Conservation (phyloP, 257 asterid genomes). For the Gardenia jasminoides region DNA sequence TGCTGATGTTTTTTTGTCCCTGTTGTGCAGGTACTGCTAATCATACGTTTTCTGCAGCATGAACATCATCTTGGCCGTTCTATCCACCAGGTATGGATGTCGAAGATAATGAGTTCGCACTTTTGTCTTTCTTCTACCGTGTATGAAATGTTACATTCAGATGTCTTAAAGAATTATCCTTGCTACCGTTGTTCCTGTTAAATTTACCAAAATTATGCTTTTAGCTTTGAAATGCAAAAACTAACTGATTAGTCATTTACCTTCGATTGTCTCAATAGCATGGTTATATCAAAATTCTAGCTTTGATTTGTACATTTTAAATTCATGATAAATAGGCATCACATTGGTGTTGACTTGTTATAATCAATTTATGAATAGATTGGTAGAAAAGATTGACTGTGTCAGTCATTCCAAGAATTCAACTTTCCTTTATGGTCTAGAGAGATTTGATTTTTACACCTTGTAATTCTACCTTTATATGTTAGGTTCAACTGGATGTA, state of each 20-base stretch:
- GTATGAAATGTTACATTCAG: slow-evolving; percentile 9
- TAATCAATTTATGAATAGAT: no score
- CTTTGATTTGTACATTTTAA: not conserved
- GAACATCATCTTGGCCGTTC: slow-evolving; percentile 95
- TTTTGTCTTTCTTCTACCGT: slow-evolving; percentile 13
- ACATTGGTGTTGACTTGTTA: no score
- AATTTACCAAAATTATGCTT: not conserved
- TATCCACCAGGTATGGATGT: slow-evolving; percentile 59
- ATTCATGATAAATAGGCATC: not conserved
- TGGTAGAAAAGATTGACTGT: no score
- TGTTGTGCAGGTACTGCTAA: slow-evolving; percentile 64
- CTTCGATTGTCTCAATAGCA: not conserved
- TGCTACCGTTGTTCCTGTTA: not conserved
- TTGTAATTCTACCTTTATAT: not conserved
- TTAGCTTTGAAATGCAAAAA: not conserved
- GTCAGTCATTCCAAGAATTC: no score
- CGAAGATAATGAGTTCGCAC: slow-evolving; percentile 12
- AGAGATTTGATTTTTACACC: not conserved
- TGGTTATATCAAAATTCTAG: not conserved
- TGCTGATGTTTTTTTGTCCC: slow-evolving; percentile 27
- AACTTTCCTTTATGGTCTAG: not conserved
- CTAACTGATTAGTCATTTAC: no score
- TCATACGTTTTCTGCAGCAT: slow-evolving; percentile 95
- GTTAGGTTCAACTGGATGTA: not conserved
- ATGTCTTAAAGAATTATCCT: not conserved